phyloP scores from a whole-genome alignment of 2,329 filamentous ascomycete species.

The Myriosclerotinia curreyana region DNA sequence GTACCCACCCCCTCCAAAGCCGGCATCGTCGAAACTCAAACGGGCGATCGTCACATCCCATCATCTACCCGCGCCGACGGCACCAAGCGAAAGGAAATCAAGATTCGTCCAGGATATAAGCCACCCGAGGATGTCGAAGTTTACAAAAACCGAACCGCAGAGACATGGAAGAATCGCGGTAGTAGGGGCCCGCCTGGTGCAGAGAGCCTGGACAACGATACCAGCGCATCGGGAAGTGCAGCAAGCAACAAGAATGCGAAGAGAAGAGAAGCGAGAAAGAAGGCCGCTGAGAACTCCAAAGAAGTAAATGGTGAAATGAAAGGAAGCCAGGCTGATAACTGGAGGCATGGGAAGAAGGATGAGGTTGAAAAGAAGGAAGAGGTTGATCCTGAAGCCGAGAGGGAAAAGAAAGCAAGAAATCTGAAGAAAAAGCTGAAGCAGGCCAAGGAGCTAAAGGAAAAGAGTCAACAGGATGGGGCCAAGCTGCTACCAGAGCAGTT shows the following conservation, averaged over 20 bases:
- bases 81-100: constrained; percentile 88
- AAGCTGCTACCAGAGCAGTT: constrained; percentile 88
- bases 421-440: constrained; percentile 94
- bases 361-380: constrained; percentile 34
- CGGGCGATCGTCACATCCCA: constrained; percentile 85
- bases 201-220: constrained; percentile 49
- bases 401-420: constrained; percentile 88
- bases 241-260: constrained; percentile 85
- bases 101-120: constrained; percentile 86
- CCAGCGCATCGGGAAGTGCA: constrained; percentile 46
- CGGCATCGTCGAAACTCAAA: constrained; percentile 70
- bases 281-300: constrained; percentile 48
- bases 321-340: constrained; percentile 33
- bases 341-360: constrained; percentile 41
- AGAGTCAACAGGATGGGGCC: constrained; percentile 78
- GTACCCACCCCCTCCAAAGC: constrained; percentile 53
- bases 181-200: constrained; percentile 74
- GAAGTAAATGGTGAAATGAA: constrained; percentile 41
- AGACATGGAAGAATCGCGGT: constrained; percentile 75
- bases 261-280: constrained; percentile 63
- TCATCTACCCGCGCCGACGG: constrained; percentile 84
- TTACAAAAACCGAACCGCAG: constrained; percentile 89
- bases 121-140: constrained; percentile 94
- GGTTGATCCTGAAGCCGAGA: constrained; percentile 69
- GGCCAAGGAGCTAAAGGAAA: constrained; percentile 82